A percentile compares a stretch with the other conserved stretches of the same genome.
Evolutionary conservation across 2,329 filamentous ascomycete genomes (phyloP).

Genomic region (Neospermospora avenae): DNA sequence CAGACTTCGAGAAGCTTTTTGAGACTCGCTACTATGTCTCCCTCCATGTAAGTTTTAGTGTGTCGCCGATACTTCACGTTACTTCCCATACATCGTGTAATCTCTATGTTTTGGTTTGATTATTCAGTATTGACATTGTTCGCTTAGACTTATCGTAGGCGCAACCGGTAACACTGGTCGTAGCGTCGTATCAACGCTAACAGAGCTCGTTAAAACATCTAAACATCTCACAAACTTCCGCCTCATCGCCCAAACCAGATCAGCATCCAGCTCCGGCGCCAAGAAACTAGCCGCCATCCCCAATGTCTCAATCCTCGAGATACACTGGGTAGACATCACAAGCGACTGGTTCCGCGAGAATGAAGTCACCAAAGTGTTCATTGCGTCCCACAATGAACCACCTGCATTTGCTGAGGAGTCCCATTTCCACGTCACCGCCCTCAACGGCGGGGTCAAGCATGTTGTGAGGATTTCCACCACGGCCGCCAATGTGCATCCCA

Average conservation of each 20-base stretch:
- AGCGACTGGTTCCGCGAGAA: constrained; percentile 40
- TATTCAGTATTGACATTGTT: too few species aligned
- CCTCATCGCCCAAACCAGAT: constrained; percentile 37
- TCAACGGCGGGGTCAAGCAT: constrained; percentile 40
- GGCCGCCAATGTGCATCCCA: constrained; percentile 37
- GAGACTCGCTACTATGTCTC: too few species aligned
- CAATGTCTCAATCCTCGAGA: constrained; percentile 37
- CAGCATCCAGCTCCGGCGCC: constrained; percentile 22
- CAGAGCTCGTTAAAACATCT: constrained; percentile 27
- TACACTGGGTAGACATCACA: constrained; percentile 33
- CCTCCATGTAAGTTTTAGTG: too few species aligned
- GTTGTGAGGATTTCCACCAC: constrained; percentile 43
- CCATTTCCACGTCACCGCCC: constrained; percentile 36
- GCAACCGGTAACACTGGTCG: constrained; percentile 41
- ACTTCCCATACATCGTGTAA: too few species aligned
- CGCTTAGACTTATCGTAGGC: constrained; percentile 37
- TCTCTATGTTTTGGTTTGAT: too few species aligned
- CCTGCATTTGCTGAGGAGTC: constrained; percentile 42
- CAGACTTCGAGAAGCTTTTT: too few species aligned
- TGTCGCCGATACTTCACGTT: too few species aligned
- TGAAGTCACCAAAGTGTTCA: constrained; percentile 38
- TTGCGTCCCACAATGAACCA: constrained; percentile 39
- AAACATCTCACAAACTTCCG: constrained; percentile 19
- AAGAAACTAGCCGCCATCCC: constrained; percentile 35
- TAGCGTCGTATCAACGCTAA: constrained; percentile 24